phyloP scores from a whole-genome alignment of 345 rosid species.

The Brassica incana region DNA sequence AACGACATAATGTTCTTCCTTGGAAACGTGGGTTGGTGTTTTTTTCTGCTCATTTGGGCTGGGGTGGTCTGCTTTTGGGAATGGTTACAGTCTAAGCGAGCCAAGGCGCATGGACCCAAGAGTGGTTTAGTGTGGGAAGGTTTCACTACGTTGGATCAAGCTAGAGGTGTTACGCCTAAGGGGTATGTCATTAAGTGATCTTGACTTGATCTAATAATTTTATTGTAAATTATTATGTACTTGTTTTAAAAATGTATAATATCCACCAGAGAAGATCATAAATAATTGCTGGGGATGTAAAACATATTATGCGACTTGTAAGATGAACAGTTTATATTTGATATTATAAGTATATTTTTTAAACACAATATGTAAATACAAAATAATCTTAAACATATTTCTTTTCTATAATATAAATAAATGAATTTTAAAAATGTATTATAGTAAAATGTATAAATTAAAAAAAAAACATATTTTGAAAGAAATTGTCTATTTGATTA shows the following conservation, averaged over 20 bases:
- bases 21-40: background rate
- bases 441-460: no score
- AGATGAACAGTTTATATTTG: background rate
- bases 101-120: conserved; percentile 20
- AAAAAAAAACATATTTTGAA: no score
- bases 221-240: background rate
- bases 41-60: background rate
- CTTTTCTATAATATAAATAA: no score
- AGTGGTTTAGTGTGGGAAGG: conserved; percentile 36
- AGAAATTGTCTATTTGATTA: no score
- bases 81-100: conserved; percentile 14
- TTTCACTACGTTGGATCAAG: conserved; percentile 27
- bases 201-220: background rate
- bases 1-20: background rate
- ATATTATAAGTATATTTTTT: no score
- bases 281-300: background rate
- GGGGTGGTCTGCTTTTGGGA: background rate
- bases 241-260: background rate
- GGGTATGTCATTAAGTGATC: background rate
- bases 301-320: background rate
- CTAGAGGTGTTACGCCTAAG: conserved; percentile 20
- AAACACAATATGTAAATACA: no score
- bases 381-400: no score
- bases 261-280: background rate
- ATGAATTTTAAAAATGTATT: no score